Evolutionary conservation across 176 grass and related monocot genomes (phyloP).

Genomic region (Themeda triandra): DNA sequence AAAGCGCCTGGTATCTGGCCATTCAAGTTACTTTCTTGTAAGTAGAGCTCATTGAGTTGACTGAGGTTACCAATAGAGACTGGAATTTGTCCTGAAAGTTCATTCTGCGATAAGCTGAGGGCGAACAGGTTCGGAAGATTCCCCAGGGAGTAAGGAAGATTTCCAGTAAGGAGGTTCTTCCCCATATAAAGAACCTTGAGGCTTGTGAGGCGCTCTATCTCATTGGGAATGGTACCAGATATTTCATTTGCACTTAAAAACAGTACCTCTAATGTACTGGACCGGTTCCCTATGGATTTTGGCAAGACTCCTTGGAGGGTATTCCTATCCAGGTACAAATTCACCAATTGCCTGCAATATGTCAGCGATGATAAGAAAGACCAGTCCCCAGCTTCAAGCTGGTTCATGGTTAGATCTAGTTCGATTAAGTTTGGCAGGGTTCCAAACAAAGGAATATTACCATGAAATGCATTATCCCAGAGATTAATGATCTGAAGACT

Average conservation of each 20-base stretch:
- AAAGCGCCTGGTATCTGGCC: background rate
- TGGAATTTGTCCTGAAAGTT: background rate
- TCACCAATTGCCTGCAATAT: slow-evolving; percentile 15
- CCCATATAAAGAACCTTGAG: background rate
- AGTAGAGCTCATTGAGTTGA: background rate
- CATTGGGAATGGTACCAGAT: slow-evolving; percentile 25
- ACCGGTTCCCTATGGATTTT: slow-evolving; percentile 1
- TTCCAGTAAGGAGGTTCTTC: slow-evolving; percentile 14
- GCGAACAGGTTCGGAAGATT: background rate
- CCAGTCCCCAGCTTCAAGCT: slow-evolving; percentile 42
- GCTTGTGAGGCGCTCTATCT: slow-evolving; percentile 25
- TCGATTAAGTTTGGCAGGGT: background rate
- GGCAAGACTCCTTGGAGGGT: slow-evolving; percentile 13
- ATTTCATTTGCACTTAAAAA: slow-evolving; percentile 18
- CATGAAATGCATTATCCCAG: background rate
- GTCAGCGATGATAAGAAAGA: slow-evolving; percentile 21
- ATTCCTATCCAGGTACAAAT: background rate
- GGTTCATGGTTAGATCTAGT: slow-evolving; percentile 11
- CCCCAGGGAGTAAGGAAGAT: slow-evolving; percentile 13
- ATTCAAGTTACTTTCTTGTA: background rate
- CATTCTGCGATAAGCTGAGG: slow-evolving; percentile 11
- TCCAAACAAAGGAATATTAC: slow-evolving; percentile 15
- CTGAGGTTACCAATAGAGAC: background rate
- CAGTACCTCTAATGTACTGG: background rate
- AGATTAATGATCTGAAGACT: slow-evolving; percentile 1